A percentile compares a stretch with the other conserved stretches of the same genome.
These are phyloP conservation scores for Emydomyces testavorans DNA, from an alignment of 2,329 filamentous ascomycete genomes.

Conservation along the genomic window DNA sequence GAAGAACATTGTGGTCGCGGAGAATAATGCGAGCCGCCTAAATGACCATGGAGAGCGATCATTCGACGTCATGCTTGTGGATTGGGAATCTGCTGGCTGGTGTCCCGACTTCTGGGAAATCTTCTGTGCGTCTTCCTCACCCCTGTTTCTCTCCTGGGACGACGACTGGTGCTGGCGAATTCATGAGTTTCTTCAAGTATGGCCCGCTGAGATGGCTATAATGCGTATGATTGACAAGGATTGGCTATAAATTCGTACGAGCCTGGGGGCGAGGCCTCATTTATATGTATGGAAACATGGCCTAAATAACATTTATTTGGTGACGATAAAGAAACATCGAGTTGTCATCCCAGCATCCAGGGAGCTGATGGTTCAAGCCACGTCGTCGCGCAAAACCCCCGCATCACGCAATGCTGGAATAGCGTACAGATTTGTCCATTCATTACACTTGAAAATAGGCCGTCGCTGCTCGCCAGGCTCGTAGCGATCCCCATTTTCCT, in stretches of 20 bases:
- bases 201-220: conserved; percentile 22
- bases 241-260: conserved; percentile 1
- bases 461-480: conserved; percentile 12
- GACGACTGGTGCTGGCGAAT: conserved; percentile 23
- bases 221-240: conserved; percentile 24
- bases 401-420: conserved; percentile 15
- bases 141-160: conserved; percentile 17
- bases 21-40: conserved; percentile 13
- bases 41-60: conserved; percentile 21
- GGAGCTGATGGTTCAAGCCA: background rate
- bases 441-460: conserved; percentile 16
- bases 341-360: background rate
- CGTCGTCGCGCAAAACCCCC: conserved; percentile 13
- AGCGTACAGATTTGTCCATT: conserved; percentile 14
- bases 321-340: no score
- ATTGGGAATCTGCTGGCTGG: conserved; percentile 24
- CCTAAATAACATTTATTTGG: no score
- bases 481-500: conserved; percentile 14
- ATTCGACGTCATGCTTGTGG: conserved; percentile 23
- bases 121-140: conserved; percentile 19
- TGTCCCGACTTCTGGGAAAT: conserved; percentile 24
- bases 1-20: conserved; percentile 22
- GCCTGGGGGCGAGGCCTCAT: no score
- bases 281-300: no score
- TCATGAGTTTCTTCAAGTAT: conserved; percentile 23